Base-by-base conservation (phyloP, 2,329 filamentous ascomycete genomes). In the Clonostachys rhizophaga region DNA sequence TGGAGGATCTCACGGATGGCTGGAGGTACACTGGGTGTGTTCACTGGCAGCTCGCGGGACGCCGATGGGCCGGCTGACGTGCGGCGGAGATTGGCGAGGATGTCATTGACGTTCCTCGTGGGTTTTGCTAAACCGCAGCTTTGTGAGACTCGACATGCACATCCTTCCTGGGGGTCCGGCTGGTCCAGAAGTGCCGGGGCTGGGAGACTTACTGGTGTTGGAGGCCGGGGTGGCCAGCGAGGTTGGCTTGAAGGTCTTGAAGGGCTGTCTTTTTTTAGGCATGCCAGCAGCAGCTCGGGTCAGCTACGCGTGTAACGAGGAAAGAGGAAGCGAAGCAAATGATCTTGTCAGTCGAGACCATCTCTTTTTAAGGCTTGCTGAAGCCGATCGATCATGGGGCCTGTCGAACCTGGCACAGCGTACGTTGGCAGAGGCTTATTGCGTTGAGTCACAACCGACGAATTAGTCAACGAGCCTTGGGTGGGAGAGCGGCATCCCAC, bases 191-290 rank as follows among this genome's bases (percentile, higher is more conserved):
- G 8, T 30, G 24, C 24, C 24, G 24, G 24, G 9, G 24, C 24
- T 30, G 24, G 24, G 24, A 30, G 9, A 30, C 24, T 30, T 30
- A 30, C 24, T 30, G 24, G 36, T 36, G 34, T 18, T 40, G 14
- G 41, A 34, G 34, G 45, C 42, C 44, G 52, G 52, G 43, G 55
- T 48, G 48, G 52, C 50, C 50, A 74, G 73, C 47, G 74, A 70
- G 54, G 78, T 72, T 55, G 78, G 76, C 50, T 75, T 76, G 56
- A 68, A 74, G 54, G 80, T 80, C 62, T 83, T 84, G 53, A 79
- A 78, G 56, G 76, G 64, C 78, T 72, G 47, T 40, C 50, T 43
- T 74, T 83, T 84, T 71, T 83, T 84, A 65, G 81, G 78, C 81
- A 85, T 85, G 51, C 64, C 68, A 60, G 48, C 44, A 47, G 45